Base-by-base conservation (phyloP, 2,329 filamentous ascomycete species). In the Penicillium sp. region DNA sequence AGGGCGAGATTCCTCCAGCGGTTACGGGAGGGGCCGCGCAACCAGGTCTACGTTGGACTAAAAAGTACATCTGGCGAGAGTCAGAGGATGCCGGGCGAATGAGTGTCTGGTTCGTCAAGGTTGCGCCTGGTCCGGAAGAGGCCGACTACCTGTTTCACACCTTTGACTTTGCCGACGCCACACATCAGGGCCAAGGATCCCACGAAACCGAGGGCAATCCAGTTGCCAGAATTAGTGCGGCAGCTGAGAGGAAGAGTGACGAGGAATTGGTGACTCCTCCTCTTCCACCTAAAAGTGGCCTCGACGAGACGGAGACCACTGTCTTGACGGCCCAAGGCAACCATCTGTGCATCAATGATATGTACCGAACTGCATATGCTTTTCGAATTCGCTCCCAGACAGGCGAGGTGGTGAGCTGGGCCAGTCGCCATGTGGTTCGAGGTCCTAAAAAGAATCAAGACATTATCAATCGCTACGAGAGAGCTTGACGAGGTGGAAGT, bases 261-360 rank as follows among this genome's bases (percentile, higher is more conserved):
- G 34, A 12, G 0, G 45, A 52, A 24, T 58, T 58, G 29, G 56
- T 64, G 4, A 50, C 56, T 5, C 54, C 64, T 5, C 60, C 64
- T 0, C 45, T 51, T 1, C 64, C 65, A 2, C 64, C 64, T 0
- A 28, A 48, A 5, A 48, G 51, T 3, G 25, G 40, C 4, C 39
- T 43, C 2, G n/a, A 39, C 2, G 45, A 45, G 2, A 27, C 28
- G 2, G 56, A 55, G 9, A 68, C 63, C 1, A 51, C 47, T 4
- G 61, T 72, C 4, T 48, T 72, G 8, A 55, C 59, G 43, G 72
- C 71, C 4, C 58, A 59, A 13, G 72, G 72, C 3, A 67, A 70
- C 38, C 72, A 74, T 56, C 63, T 74, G 8, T 74, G 72, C 54
- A 65, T 73, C 45, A 71, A 73, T 39, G 72, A 74, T 57, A 72